Percentiles rank a stretch among this genome's conserved stretches.
Evolutionary conservation across 1,284 basidiomycete species (phyloP).

Genomic region (Blastosporella zonata): DNA sequence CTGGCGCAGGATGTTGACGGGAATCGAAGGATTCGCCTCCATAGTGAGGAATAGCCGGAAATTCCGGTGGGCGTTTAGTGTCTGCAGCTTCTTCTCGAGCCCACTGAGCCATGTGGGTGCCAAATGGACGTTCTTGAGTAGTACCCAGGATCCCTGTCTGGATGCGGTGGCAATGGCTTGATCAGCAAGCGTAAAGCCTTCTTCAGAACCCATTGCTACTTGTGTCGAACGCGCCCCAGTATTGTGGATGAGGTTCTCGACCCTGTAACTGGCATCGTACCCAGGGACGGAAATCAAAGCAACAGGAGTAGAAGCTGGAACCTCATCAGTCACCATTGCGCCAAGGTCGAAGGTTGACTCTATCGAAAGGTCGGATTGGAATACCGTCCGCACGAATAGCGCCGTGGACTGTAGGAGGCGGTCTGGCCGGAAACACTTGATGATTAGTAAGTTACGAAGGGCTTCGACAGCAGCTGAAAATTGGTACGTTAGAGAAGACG

Average conservation of each 20-base stretch:
- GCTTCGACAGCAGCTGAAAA: slow-evolving; percentile 65
- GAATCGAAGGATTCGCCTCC: slow-evolving; percentile 91
- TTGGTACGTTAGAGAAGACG: slow-evolving; percentile 24
- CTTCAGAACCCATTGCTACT: slow-evolving; percentile 97
- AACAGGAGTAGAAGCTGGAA: slow-evolving; percentile 80
- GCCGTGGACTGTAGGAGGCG: slow-evolving; percentile 81
- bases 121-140: slow-evolving; percentile 95
- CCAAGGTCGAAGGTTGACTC: slow-evolving; percentile 75
- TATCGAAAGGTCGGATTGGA: slow-evolving; percentile 75
- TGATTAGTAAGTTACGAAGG: slow-evolving; percentile 72
- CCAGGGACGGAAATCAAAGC: slow-evolving; percentile 90
- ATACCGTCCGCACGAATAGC: slow-evolving; percentile 71
- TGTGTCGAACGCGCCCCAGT: slow-evolving; percentile 75
- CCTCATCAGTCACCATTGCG: slow-evolving; percentile 75
- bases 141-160: slow-evolving; percentile 89
- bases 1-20: slow-evolving; percentile 93
- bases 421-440: slow-evolving; percentile 91
- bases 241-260: slow-evolving; percentile 84
- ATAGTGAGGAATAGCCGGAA: slow-evolving; percentile 97
- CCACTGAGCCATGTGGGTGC: slow-evolving; percentile 93
- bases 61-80: slow-evolving; percentile 79
- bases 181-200: slow-evolving; percentile 93
- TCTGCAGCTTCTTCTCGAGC: slow-evolving; percentile 95
- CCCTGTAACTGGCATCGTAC: slow-evolving; percentile 95
- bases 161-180: slow-evolving; percentile 91